A percentile compares a stretch with the other conserved stretches of the same genome.
These are phyloP conservation scores for Adansonia madagascariensis DNA, from an alignment of 441 rosid genomes.

Conservation along the genomic window DNA sequence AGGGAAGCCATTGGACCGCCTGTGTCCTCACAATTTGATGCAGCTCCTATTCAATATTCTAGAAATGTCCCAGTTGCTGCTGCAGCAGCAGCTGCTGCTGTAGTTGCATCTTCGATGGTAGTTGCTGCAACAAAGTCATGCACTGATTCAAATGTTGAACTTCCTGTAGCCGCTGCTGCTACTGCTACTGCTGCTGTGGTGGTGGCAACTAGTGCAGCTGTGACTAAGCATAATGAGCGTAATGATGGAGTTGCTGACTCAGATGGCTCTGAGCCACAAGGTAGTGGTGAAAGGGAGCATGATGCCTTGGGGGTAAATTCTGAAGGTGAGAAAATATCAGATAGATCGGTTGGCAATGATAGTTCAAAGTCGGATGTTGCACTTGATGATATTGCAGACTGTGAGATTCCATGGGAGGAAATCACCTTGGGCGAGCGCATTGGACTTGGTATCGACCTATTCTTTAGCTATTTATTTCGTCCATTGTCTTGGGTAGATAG, in stretches of 20 bases:
- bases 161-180: slow-evolving; percentile 97
- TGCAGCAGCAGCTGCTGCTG: slow-evolving; percentile 92
- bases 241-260: slow-evolving; percentile 63
- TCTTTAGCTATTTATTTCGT: slow-evolving; percentile 33
- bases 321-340: slow-evolving; percentile 71
- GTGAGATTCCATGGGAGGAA: slow-evolving; percentile 92
- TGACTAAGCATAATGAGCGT: slow-evolving; percentile 65
- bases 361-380: slow-evolving; percentile 66
- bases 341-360: slow-evolving; percentile 63
- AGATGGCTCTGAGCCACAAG: slow-evolving; percentile 50
- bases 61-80: slow-evolving; percentile 86
- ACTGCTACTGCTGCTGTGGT: slow-evolving; percentile 96
- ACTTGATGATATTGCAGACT: slow-evolving; percentile 85
- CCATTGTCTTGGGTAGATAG: slow-evolving; percentile 23
- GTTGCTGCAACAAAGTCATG: slow-evolving; percentile 80
- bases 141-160: slow-evolving; percentile 65
- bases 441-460: slow-evolving; percentile 83
- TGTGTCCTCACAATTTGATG: slow-evolving; percentile 52
- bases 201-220: slow-evolving; percentile 88
- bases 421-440: slow-evolving; percentile 90
- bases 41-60: slow-evolving; percentile 44
- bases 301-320: slow-evolving; percentile 44
- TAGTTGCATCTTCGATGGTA: slow-evolving; percentile 94
- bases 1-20: slow-evolving; percentile 46
- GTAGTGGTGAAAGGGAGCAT: slow-evolving; percentile 52